A percentile compares a stretch with the other conserved stretches of the same genome.
Evolutionary conservation across 1,284 basidiomycete species (phyloP).

Genomic region (Ustilago sp.): DNA sequence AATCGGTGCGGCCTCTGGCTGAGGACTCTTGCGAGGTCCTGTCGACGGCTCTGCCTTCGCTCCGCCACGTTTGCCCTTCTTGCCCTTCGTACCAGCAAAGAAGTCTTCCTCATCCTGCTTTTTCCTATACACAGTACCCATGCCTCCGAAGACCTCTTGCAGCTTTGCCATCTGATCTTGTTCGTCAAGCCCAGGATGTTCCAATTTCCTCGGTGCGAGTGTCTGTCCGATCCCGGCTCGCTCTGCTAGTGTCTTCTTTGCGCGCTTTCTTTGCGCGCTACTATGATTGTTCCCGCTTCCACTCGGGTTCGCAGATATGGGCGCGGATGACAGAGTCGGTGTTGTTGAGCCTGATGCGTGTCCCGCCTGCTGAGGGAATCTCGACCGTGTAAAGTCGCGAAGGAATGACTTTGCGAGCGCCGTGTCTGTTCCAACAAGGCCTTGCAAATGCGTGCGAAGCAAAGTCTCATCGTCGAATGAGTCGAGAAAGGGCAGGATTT

Average conservation of each 20-base stretch:
- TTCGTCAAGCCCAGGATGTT: constrained; percentile 7
- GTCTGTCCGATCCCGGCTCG: constrained; percentile 38
- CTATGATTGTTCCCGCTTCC: neutral
- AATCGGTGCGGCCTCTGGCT: neutral
- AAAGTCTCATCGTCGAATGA: constrained; percentile 40
- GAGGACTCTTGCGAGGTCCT: neutral
- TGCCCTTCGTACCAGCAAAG: constrained; percentile 40
- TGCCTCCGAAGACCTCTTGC: constrained; percentile 41
- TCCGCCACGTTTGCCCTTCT: constrained; percentile 20
- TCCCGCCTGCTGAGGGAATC: constrained; percentile 26
- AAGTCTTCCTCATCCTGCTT: constrained; percentile 41
- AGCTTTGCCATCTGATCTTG: constrained; percentile 42
- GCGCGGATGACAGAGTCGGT: constrained; percentile 1
- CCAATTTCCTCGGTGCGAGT: constrained; percentile 31
- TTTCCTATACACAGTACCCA: constrained; percentile 47
- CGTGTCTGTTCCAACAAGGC: constrained; percentile 41
- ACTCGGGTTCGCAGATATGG: neutral
- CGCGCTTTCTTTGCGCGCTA: constrained; percentile 21
- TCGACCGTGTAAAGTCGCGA: constrained; percentile 33
- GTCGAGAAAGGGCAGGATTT: constrained; percentile 52
- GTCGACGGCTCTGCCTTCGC: neutral
- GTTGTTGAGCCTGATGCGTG: constrained; percentile 16
- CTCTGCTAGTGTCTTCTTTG: constrained; percentile 40
- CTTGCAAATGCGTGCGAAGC: constrained; percentile 41
- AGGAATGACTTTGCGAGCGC: constrained; percentile 35